Evolutionary conservation across 257 asterid genomes (phyloP).

Genomic region (Salvia splendens): DNA sequence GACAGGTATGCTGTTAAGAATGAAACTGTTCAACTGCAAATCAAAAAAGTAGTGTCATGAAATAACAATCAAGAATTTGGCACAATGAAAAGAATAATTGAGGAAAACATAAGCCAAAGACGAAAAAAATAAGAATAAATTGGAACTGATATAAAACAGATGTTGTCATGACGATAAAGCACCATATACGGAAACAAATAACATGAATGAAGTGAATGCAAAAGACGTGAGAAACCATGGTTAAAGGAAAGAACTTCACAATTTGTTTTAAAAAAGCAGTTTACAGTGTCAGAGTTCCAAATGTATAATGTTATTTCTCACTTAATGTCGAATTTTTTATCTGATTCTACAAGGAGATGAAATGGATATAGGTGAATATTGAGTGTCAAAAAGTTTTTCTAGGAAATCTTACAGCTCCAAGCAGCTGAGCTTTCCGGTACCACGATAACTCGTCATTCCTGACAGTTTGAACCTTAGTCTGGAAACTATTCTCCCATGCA

Average conservation of each 20-base stretch:
- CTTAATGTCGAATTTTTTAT: too few species aligned
- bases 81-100: constrained; percentile 5
- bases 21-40: constrained; percentile 80
- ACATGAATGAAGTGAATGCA: background rate
- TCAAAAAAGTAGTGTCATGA: constrained; percentile 31
- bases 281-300: too few species aligned
- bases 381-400: background rate
- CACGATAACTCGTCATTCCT: constrained; percentile 84
- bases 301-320: too few species aligned
- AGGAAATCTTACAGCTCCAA: constrained; percentile 75
- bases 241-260: background rate
- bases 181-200: background rate
- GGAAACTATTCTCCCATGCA: constrained; percentile 95
- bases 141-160: background rate
- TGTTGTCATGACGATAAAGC: background rate
- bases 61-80: constrained; percentile 13
- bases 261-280: too few species aligned
- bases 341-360: too few species aligned
- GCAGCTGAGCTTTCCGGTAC: constrained; percentile 79
- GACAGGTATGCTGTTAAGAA: constrained; percentile 87
- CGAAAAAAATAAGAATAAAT: background rate
- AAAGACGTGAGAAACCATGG: background rate
- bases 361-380: too few species aligned
- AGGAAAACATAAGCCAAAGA: background rate
- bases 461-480: constrained; percentile 70